phyloP scores from a whole-genome alignment of 345 rosid species.

The Luvunga scandens region DNA sequence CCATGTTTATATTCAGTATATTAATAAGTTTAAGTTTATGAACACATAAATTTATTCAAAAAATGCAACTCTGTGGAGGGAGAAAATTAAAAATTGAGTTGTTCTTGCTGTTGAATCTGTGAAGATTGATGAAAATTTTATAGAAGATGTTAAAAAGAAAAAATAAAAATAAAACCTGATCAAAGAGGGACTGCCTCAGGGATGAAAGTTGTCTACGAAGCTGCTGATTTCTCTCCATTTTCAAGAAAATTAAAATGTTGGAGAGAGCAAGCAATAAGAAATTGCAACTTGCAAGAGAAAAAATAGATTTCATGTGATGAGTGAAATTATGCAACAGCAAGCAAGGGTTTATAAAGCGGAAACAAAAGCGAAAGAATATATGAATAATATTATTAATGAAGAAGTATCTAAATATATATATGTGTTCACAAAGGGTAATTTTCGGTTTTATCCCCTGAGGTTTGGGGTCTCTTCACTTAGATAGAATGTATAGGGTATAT shows the following conservation, averaged over 20 bases:
- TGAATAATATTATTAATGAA: background rate
- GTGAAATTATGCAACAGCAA: conserved; percentile 11
- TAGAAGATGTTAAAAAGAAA: background rate
- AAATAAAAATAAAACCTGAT: conserved; percentile 42
- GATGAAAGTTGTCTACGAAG: conserved; percentile 46
- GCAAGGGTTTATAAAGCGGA: conserved; percentile 26
- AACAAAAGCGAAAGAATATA: background rate
- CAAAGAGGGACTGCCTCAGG: conserved; percentile 63
- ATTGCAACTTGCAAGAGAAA: background rate
- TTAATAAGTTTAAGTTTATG: background rate
- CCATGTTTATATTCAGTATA: background rate
- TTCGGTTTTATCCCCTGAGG: no score
- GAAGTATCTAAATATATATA: background rate
- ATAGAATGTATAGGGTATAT: no score
- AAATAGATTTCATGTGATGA: background rate
- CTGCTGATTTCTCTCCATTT: conserved; percentile 43
- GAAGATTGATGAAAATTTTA: background rate
- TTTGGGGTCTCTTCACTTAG: no score
- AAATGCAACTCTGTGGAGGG: background rate
- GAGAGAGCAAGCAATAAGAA: conserved; percentile 1
- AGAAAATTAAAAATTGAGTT: background rate
- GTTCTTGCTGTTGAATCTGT: background rate
- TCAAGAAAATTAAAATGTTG: background rate
- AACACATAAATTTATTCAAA: background rate
- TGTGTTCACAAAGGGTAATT: no score